Percentiles rank a stretch among this genome's conserved stretches.
These are phyloP conservation scores for Anthostomella pinea DNA, from an alignment of 2,329 filamentous ascomycete species.

Conservation along the genomic window DNA sequence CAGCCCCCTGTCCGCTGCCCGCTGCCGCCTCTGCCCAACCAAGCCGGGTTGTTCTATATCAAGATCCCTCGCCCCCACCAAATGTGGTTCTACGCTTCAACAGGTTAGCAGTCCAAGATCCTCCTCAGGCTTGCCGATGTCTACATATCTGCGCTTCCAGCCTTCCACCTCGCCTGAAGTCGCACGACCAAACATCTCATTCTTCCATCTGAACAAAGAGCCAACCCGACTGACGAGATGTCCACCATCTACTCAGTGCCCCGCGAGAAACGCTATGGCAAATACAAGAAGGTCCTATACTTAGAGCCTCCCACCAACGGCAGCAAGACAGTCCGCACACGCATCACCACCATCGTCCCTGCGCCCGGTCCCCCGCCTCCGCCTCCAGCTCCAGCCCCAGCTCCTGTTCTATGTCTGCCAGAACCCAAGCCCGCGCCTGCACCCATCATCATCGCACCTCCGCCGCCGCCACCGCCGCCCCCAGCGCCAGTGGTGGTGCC, in stretches of 20 bases:
- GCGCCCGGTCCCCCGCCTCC: slow-evolving; percentile 24
- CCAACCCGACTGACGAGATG: slow-evolving; percentile 28
- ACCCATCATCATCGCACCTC: slow-evolving; percentile 22
- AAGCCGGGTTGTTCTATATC: slow-evolving; percentile 19
- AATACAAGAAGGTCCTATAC: slow-evolving; percentile 41
- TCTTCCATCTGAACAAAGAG: slow-evolving; percentile 4
- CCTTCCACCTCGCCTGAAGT: too few relatives aligned
- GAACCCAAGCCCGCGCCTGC: slow-evolving; percentile 23
- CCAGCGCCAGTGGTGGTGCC: slow-evolving; percentile 16
- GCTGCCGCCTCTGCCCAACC: too few relatives aligned
- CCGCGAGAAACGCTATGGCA: slow-evolving; percentile 32
- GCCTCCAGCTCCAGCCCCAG: slow-evolving; percentile 18
- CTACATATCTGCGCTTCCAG: too few relatives aligned
- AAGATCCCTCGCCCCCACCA: slow-evolving; percentile 18
- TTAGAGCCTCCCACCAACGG: slow-evolving; percentile 38
- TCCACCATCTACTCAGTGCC: slow-evolving; percentile 30
- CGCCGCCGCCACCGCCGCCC: slow-evolving; percentile 24
- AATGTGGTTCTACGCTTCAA: slow-evolving; percentile 30
- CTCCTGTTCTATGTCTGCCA: slow-evolving; percentile 15
- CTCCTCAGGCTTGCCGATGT: too few relatives aligned
- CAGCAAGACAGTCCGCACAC: slow-evolving; percentile 34
- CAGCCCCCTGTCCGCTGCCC: neutral
- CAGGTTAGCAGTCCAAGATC: slow-evolving; percentile 28
- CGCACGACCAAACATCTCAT: too few relatives aligned
- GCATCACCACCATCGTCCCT: slow-evolving; percentile 39